Conservation (phyloP, 108 stramenopile genomes). For the Seminavis robusta region DNA sequence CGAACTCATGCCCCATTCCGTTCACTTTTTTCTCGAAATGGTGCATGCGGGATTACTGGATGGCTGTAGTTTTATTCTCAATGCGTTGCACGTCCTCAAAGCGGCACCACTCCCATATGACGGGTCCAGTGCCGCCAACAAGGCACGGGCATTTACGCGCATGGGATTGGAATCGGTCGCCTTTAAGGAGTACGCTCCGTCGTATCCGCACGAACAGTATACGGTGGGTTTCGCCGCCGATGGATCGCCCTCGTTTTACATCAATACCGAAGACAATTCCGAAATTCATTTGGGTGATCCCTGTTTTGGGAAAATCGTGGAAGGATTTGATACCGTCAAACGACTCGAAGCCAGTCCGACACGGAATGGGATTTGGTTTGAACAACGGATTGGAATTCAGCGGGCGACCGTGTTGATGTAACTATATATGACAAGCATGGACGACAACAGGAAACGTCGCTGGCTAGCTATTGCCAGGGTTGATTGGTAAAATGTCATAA, state of each 20-base stretch:
- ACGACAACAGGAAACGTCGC: too few species aligned
- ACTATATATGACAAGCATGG: too few species aligned
- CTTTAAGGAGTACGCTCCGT: constrained; percentile 68
- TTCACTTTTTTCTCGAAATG: constrained; percentile 66
- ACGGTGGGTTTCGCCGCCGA: constrained; percentile 79
- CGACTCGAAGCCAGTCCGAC: constrained; percentile 37
- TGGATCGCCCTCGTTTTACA: constrained; percentile 77
- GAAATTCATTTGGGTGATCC: constrained; percentile 68
- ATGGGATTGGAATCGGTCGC: constrained; percentile 48
- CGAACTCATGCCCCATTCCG: constrained; percentile 76
- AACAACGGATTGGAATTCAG: constrained; percentile 36
- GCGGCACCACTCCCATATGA: constrained; percentile 52
- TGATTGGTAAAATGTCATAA: too few species aligned
- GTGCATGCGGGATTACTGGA: constrained; percentile 38
- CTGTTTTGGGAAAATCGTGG: constrained; percentile 68
- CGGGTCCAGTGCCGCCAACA: constrained; percentile 8
- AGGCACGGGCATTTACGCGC: constrained; percentile 42
- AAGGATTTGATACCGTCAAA: constrained; percentile 57
- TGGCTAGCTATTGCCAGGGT: too few species aligned
- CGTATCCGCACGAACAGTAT: constrained; percentile 67
- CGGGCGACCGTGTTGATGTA: constrained; percentile 24
- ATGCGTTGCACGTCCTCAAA: constrained; percentile 53
- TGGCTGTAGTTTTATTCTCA: constrained; percentile 47
- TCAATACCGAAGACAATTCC: constrained; percentile 85
- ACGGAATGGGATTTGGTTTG: constrained; percentile 45